phyloP scores from a whole-genome alignment of 2,329 filamentous ascomycete genomes.

The Aspergillus nomiae region DNA sequence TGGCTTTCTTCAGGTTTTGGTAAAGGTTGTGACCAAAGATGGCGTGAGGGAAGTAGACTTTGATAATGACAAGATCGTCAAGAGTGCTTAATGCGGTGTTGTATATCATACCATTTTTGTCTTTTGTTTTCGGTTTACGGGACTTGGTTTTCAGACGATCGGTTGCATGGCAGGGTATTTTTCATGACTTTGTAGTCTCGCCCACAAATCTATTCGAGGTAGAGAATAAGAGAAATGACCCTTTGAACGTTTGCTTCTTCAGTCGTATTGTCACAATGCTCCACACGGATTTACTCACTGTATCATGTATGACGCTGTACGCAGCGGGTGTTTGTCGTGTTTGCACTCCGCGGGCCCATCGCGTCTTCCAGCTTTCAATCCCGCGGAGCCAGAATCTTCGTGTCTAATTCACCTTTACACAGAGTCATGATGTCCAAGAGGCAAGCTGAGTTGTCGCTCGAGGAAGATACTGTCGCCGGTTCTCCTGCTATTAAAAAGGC shows the following conservation, averaged over 20 bases:
- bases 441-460: slow-evolving; percentile 47
- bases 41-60: slow-evolving; percentile 84
- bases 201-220: slow-evolving; percentile 11
- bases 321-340: slow-evolving; percentile 28
- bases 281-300: neutral
- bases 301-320: slow-evolving; percentile 12
- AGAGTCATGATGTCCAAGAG: slow-evolving; percentile 48
- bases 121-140: slow-evolving; percentile 32
- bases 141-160: slow-evolving; percentile 24
- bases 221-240: slow-evolving; percentile 22
- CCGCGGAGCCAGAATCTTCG: slow-evolving; percentile 15
- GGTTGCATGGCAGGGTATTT: slow-evolving; percentile 26
- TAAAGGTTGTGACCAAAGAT: slow-evolving; percentile 95
- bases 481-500: slow-evolving; percentile 50
- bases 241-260: neutral
- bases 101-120: slow-evolving; percentile 34
- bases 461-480: slow-evolving; percentile 33
- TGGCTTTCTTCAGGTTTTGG: slow-evolving; percentile 49
- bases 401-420: slow-evolving; percentile 8
- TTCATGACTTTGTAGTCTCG: slow-evolving; percentile 22
- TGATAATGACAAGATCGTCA: slow-evolving; percentile 70
- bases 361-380: slow-evolving; percentile 24
- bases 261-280: neutral
- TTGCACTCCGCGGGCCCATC: slow-evolving; percentile 26
- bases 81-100: slow-evolving; percentile 46